A percentile compares a stretch with the other conserved stretches of the same genome.
These are phyloP conservation scores for Polytolypa hystricis DNA, from an alignment of 2,329 filamentous ascomycete species.

Conservation along the genomic window DNA sequence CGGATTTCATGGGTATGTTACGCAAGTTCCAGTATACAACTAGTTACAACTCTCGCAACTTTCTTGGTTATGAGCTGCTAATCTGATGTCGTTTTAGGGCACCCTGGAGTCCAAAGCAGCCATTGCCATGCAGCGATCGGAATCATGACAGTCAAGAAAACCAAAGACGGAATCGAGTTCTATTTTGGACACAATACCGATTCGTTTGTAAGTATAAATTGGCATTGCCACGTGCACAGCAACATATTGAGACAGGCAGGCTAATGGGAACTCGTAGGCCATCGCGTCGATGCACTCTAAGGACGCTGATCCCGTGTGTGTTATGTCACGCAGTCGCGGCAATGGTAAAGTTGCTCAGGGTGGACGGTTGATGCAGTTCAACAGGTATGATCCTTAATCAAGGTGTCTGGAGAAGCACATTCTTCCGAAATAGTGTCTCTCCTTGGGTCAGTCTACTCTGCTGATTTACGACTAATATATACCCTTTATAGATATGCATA, in stretches of 20 bases:
- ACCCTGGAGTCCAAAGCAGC: conserved; percentile 72
- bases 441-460: too few species aligned
- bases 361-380: conserved; percentile 23
- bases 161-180: conserved; percentile 61
- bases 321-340: conserved; percentile 69
- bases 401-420: too few species aligned
- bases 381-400: conserved; percentile 16
- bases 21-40: not conserved
- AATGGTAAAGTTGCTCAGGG: conserved; percentile 42
- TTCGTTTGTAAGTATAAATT: conserved; percentile 44
- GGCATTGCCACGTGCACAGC: not conserved
- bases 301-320: conserved; percentile 63
- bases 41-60: conserved; percentile 1
- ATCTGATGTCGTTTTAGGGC: conserved; percentile 31
- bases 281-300: conserved; percentile 77
- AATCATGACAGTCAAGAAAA: conserved; percentile 81
- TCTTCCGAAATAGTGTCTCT: too few species aligned
- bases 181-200: conserved; percentile 97
- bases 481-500: too few species aligned
- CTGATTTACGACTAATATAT: too few species aligned
- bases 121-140: conserved; percentile 81
- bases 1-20: conserved; percentile 72
- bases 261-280: conserved; percentile 36
- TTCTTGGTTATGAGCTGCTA: not conserved
- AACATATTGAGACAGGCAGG: not conserved